Conservation (phyloP, 257 asterid species). For the Nicotiana obtusifolia region DNA sequence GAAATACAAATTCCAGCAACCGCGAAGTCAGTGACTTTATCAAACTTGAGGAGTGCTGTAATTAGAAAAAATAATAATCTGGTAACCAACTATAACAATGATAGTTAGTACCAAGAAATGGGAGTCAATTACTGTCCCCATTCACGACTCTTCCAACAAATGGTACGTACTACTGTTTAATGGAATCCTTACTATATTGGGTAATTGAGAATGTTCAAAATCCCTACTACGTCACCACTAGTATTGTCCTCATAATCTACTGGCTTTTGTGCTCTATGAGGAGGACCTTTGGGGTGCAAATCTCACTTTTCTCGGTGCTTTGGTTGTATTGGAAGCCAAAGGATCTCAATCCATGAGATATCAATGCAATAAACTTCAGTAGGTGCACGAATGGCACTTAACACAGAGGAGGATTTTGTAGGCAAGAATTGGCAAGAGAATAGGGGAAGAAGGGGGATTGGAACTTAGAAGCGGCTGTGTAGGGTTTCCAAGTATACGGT, state of each 20-base stretch:
- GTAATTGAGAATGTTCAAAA: no score
- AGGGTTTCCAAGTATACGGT: no score
- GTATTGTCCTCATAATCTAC: no score
- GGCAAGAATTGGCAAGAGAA: no score
- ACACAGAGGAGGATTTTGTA: no score
- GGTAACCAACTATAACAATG: conserved; percentile 86
- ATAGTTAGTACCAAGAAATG: conserved; percentile 89
- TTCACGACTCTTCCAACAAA: background rate
- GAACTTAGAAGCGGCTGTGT: no score
- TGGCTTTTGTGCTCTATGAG: conserved; percentile 47
- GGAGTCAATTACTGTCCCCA: conserved; percentile 85
- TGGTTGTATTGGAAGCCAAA: conserved; percentile 6
- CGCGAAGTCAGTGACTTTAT: no score
- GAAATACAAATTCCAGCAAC: no score
- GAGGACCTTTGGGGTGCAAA: conserved; percentile 80
- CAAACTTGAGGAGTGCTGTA: conserved; percentile 83
- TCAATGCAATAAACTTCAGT: background rate
- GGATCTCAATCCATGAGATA: conserved; percentile 34
- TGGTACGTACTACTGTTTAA: background rate
- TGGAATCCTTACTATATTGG: background rate
- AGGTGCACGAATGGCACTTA: no score
- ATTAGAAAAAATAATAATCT: conserved; percentile 68
- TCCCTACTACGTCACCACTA: no score
- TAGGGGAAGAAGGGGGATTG: no score
- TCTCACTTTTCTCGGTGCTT: conserved; percentile 41